phyloP scores from a whole-genome alignment of 108 stramenopile genomes.

The Pseudonitzschia pungens region DNA sequence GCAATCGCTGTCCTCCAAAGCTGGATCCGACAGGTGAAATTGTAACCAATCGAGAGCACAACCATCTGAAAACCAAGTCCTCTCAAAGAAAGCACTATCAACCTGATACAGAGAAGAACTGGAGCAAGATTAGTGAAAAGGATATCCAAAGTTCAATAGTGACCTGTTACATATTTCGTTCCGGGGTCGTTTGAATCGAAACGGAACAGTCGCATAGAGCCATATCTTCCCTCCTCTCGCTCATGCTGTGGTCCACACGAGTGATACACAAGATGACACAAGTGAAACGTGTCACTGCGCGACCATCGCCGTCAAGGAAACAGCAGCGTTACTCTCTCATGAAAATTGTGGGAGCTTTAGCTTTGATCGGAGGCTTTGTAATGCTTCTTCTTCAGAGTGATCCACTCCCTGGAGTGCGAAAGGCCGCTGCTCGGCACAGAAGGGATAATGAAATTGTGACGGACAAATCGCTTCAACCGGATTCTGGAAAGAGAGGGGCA shows the following conservation, averaged over 20 bases:
- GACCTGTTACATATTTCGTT: not conserved
- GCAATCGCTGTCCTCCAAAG: too few species aligned
- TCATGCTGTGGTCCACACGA: slow-evolving; percentile 12
- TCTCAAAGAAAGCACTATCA: too few species aligned
- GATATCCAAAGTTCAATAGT: too few species aligned
- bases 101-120: too few species aligned
- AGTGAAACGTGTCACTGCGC: slow-evolving; percentile 23
- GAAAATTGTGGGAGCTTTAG: slow-evolving; percentile 16
- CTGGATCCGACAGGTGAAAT: too few species aligned
- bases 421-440: slow-evolving; percentile 32
- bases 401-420: slow-evolving; percentile 34
- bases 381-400: slow-evolving; percentile 23
- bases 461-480: not conserved
- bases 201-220: not conserved
- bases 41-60: too few species aligned
- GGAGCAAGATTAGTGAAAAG: too few species aligned
- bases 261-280: slow-evolving; percentile 30
- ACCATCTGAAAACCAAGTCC: too few species aligned
- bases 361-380: slow-evolving; percentile 21
- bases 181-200: not conserved
- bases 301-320: slow-evolving; percentile 15
- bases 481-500: slow-evolving; percentile 7
- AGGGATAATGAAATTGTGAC: slow-evolving; percentile 13
- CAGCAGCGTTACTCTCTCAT: slow-evolving; percentile 32
- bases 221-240: not conserved